Base-by-base conservation (phyloP, 2,329 filamentous ascomycete genomes). In the Simplicillium sp. region DNA sequence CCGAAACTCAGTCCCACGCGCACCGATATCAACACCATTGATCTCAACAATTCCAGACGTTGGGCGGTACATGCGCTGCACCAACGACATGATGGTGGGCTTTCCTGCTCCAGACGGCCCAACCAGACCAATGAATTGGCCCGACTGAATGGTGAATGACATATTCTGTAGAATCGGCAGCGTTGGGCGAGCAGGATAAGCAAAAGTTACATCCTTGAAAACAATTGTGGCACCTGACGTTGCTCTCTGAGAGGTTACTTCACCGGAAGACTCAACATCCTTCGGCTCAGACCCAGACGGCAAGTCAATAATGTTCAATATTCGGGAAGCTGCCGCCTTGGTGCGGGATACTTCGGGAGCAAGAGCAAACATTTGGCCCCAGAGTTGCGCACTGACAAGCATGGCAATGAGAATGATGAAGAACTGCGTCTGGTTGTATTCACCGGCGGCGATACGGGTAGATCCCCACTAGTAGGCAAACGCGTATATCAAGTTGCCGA, bases 401-500 rank as follows among this genome's bases (percentile, higher is more conserved):
- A 89, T 73, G 4, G 82, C 72, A 6, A 84, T 70, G 4, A 87
- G 67, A 7, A 88, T 80, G 50, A 85, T 82, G 56, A 88, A 80
- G 62, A 87, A 88, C n/a, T 83, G 73, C 28, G 79, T 75, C 34
- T 73, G 74, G 3, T 63, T 68, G 48, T 82, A 82, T 42, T 75
- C 64, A 4, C 83, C 82, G 34, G 71, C 67, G 39, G 80, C 72
- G 44, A 88, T 84, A 46, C 79, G 76, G 50, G 76, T 81, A 0
- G 82, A 73, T 3, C 84, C 84, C 82, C 84, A 89, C 82, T 83
- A 89, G 59, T 87, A 88, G 1, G 82, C 80, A 40, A 89, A 73
- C 0, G 82, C 80, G 52, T 87, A 85, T 18, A 87, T 75, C 38
- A 84, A 68, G 51, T 82, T 83, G 15, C 78, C 74, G 9, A 73